Evolutionary conservation across 2,329 filamentous ascomycete genomes (phyloP).

Genomic region (Lasiodiplodia sp.): DNA sequence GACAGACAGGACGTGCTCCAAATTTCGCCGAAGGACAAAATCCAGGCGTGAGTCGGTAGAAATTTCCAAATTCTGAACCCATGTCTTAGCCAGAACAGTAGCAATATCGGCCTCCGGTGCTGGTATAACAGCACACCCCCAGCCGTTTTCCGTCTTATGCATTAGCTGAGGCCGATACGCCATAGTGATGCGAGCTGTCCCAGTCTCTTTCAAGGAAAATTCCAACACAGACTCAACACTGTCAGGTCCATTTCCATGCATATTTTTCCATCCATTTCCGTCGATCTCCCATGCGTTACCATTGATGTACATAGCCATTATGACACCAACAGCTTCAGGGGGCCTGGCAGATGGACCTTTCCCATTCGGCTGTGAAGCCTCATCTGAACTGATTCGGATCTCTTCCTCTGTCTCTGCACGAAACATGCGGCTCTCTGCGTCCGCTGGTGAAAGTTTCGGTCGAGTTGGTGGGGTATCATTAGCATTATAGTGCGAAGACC

Average conservation of each 20-base stretch:
- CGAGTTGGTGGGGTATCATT: too few relatives aligned
- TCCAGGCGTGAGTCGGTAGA: constrained; percentile 13
- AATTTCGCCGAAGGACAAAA: constrained; percentile 29
- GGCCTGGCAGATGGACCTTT: too few relatives aligned
- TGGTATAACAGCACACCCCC: not conserved
- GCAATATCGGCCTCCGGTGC: not conserved
- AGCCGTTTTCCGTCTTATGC: not conserved
- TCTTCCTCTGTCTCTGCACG: too few relatives aligned
- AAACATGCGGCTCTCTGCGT: too few relatives aligned
- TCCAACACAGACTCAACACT: not conserved
- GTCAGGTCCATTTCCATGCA: not conserved
- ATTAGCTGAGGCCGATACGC: constrained; percentile 13
- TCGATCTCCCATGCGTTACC: not conserved
- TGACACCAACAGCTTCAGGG: constrained; percentile 1
- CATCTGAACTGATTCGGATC: too few relatives aligned
- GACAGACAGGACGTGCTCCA: constrained; percentile 33
- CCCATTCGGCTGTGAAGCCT: too few relatives aligned
- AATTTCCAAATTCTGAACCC: not conserved
- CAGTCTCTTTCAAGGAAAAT: not conserved
- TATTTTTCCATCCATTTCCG: not conserved
- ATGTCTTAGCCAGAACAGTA: too few relatives aligned
- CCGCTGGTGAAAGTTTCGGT: too few relatives aligned
- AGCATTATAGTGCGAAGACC: too few relatives aligned
- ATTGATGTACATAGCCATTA: constrained; percentile 1
- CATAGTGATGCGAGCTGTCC: not conserved